Base-by-base conservation (phyloP, 225 moss, liverwort and hornwort genomes). In the Bryoerythrophyllum caledonicum region DNA sequence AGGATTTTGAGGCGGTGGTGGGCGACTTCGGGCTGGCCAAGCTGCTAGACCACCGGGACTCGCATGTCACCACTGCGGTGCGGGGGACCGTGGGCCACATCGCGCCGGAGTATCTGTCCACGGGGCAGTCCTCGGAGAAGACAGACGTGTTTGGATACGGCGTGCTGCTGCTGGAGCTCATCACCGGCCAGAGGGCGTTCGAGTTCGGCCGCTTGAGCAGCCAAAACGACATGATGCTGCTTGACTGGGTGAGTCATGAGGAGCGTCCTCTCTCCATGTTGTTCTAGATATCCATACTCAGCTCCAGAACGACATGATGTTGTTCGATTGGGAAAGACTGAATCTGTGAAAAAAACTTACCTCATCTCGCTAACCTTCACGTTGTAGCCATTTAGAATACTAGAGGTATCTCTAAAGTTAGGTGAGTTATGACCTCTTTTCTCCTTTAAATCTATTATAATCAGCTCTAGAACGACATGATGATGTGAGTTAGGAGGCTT, bases 121-220 rank as follows among this genome's bases (percentile, higher is more conserved):
- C 96, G 9, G 96, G 96, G 20, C 96, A 96, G 60, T 96, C 96
- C 14, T 96, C 96, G 2, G 96, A 96, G n/a, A 96, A 96, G 84
- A 96, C 96, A 0, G 96, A 96, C 59, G 96, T 96, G 15, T 96
- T 96, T 65, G 94, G 96, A 2, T 96, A 86, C 37, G 96, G 96
- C 53, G 94, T 96, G 30, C 91, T 96, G 24, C 76, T 96, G 63
- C 90, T 96, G 37, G 96, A 96, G 78, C 86, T 96, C 46, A 94
- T 96, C 9, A 96, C 96, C 1, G 96, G 96, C 64, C 94, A 96
- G 69, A 81, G 96, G 37, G 96, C 94, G 8, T 96, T 96, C 43
- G 96, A 94, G 78, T 94, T 96, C 32, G 96, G 92, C 17, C 91
- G 96, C 2, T 76, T 94, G 38, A 88, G 90, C 0, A 89, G 59